Percentiles rank a stretch among this genome's conserved stretches.
Evolutionary conservation across 2,329 filamentous ascomycete genomes (phyloP).

Genomic region (Cercospora sesami): DNA sequence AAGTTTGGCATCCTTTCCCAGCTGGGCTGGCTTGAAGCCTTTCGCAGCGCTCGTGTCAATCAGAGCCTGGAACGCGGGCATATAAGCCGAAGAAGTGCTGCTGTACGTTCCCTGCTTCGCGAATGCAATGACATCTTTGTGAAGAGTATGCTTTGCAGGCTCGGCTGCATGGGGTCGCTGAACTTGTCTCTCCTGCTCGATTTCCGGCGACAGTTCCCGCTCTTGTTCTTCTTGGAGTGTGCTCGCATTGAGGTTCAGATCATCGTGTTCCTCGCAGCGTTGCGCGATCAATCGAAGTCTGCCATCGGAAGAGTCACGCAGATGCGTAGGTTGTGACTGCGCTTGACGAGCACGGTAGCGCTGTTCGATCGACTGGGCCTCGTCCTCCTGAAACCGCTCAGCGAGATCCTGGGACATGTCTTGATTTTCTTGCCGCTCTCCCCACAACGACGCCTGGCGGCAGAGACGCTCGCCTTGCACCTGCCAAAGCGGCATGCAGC

Average conservation of each 20-base stretch:
- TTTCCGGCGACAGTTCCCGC: conserved; percentile 64
- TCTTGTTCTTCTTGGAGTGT: conserved; percentile 66
- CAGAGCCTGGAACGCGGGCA: conserved; percentile 26
- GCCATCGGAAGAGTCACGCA: conserved; percentile 21
- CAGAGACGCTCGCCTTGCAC: conserved; percentile 58
- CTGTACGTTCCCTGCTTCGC: conserved; percentile 41
- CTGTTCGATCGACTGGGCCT: conserved; percentile 63
- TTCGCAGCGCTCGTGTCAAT: conserved; percentile 9
- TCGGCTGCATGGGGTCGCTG: conserved; percentile 49
- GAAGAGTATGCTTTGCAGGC: conserved; percentile 47
- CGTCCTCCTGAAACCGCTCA: conserved; percentile 63
- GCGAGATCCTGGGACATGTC: conserved; percentile 12
- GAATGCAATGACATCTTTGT: conserved; percentile 48
- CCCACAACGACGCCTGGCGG: conserved; percentile 27
- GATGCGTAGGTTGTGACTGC: conserved; percentile 1
- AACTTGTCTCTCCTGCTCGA: conserved; percentile 58
- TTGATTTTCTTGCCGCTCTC: conserved; percentile 49
- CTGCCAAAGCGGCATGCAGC: conserved; percentile 60
- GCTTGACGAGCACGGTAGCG: conserved; percentile 11
- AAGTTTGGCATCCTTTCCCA: conserved; percentile 20
- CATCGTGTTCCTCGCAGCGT: conserved; percentile 29
- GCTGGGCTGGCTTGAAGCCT: not conserved
- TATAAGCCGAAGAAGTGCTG: conserved; percentile 28
- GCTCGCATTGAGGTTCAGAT: conserved; percentile 30
- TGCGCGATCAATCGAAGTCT: conserved; percentile 34